Evolutionary conservation across 768 basidiomycete genomes (phyloP).

Genomic region (Dictyophora rubrovolvata): DNA sequence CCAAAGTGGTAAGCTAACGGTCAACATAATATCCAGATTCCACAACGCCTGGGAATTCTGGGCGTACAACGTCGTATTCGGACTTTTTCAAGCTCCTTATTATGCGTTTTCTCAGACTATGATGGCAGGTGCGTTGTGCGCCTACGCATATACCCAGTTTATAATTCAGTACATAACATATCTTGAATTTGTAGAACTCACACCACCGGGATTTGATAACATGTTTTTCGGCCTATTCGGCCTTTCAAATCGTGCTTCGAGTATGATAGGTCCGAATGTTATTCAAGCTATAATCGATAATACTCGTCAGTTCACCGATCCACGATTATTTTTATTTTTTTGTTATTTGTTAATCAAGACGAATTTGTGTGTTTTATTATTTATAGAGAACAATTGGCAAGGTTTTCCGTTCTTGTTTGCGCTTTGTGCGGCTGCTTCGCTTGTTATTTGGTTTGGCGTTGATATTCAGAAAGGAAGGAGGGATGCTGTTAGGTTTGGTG

Average conservation of each 20-base stretch:
- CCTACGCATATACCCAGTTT: too few species aligned
- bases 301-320: conserved; percentile 10
- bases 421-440: conserved; percentile 50
- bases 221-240: conserved; percentile 87
- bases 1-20: not conserved
- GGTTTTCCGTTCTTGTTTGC: conserved; percentile 81
- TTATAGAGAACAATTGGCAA: conserved; percentile 62
- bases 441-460: conserved; percentile 71
- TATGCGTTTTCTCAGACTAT: conserved; percentile 80
- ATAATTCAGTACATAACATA: too few species aligned
- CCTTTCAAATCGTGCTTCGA: conserved; percentile 75
- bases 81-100: conserved; percentile 79
- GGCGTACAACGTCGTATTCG: conserved; percentile 73
- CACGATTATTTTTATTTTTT: too few species aligned
- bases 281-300: conserved; percentile 71
- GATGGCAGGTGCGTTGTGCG: conserved; percentile 42
- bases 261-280: conserved; percentile 79
- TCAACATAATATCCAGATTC: conserved; percentile 41
- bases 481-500: conserved; percentile 42
- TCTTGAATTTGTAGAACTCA: conserved; percentile 41
- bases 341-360: not conserved
- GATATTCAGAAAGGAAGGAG: conserved; percentile 52
- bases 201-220: conserved; percentile 81
- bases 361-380: not conserved
- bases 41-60: conserved; percentile 87